These are phyloP conservation scores for Alternaria hordeiaustralica DNA, from an alignment of 2,329 filamentous ascomycete genomes.

Conservation along the genomic window DNA sequence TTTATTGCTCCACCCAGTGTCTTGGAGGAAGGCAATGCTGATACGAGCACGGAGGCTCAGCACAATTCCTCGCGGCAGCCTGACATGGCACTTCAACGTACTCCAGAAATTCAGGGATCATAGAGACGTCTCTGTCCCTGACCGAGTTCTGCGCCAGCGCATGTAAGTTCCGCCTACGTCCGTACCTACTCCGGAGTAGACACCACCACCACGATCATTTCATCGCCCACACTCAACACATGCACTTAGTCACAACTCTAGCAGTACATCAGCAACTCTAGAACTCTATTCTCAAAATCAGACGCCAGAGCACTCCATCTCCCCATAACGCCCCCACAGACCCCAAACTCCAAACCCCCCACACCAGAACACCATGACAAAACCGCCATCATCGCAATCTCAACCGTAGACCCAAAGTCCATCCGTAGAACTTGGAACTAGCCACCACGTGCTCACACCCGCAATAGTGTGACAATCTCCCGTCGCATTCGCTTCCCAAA, in stretches of 20 bases:
- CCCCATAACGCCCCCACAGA: background rate
- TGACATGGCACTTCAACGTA: background rate
- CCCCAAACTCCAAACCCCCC: background rate
- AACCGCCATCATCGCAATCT: background rate
- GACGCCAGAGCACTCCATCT: no score
- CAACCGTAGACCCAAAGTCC: background rate
- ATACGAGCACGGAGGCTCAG: background rate
- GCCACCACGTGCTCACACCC: background rate
- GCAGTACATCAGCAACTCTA: no score
- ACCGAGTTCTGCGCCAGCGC: background rate
- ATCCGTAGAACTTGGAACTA: background rate
- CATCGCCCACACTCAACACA: background rate
- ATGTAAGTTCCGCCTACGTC: no score
- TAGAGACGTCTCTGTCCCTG: background rate
- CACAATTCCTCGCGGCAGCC: background rate
- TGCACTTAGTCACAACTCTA: background rate
- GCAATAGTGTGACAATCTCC: background rate
- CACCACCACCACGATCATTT: background rate
- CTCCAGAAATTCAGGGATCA: background rate
- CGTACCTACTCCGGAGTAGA: no score
- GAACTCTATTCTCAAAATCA: no score
- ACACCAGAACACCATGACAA: background rate
- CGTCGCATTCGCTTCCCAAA: background rate
- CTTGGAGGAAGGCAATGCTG: background rate
- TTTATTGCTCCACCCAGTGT: background rate